Evolutionary conservation across 176 grass and related monocot genomes (phyloP).

Genomic region (Hsuehochloa calcarea): DNA sequence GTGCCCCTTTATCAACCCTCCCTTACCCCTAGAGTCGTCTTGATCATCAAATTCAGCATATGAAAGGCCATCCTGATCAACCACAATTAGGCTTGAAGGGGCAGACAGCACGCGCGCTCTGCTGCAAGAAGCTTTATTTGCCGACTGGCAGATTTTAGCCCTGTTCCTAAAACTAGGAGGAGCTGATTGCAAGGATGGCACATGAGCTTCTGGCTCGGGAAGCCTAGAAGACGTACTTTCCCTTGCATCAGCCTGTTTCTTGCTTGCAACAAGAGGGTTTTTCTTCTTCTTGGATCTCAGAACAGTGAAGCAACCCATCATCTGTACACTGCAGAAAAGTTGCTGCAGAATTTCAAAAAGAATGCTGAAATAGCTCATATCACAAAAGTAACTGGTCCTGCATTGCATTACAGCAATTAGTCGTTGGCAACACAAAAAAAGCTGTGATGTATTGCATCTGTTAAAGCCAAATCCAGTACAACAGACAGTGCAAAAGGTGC

Average conservation of each 20-base stretch:
- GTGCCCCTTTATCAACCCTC: conserved; percentile 50
- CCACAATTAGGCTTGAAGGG: conserved; percentile 69
- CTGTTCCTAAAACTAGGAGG: conserved; percentile 92
- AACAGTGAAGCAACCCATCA: conserved; percentile 92
- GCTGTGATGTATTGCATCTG: background rate
- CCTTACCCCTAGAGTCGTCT: conserved; percentile 56
- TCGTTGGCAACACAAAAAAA: conserved; percentile 22
- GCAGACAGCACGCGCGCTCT: conserved; percentile 74
- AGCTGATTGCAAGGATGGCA: conserved; percentile 83
- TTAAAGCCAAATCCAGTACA: conserved; percentile 29
- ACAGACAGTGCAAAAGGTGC: background rate
- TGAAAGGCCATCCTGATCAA: conserved; percentile 63
- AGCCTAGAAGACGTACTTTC: conserved; percentile 63
- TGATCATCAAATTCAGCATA: conserved; percentile 59
- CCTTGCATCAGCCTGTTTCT: conserved; percentile 38
- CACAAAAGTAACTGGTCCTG: background rate
- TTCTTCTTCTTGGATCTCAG: conserved; percentile 87
- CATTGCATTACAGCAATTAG: conserved; percentile 1
- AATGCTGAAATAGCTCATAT: conserved; percentile 6
- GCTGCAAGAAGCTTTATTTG: conserved; percentile 45
- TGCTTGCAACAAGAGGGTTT: conserved; percentile 34
- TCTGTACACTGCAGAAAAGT: conserved; percentile 9
- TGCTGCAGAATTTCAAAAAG: conserved; percentile 18
- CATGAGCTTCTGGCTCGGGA: conserved; percentile 71
- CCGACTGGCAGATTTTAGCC: conserved; percentile 48